phyloP scores from a whole-genome alignment of 169 alveolate species.

The Plasmodium chabaudi region DNA sequence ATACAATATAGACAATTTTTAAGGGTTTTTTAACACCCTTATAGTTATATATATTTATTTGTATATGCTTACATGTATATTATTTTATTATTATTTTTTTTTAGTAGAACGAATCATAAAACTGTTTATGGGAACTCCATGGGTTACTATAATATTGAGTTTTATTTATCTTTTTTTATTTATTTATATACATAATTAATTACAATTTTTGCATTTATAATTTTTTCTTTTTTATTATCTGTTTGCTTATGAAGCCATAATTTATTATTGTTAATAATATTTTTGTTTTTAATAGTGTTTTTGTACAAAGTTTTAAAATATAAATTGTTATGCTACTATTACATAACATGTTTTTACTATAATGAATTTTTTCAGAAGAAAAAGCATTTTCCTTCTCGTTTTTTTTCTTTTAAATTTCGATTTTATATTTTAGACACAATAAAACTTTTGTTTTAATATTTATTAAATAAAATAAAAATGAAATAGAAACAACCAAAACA shows the following conservation, averaged over 20 bases:
- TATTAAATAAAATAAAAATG: not conserved
- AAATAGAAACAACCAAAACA: slow-evolving; percentile 9
- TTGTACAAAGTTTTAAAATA: slow-evolving; percentile 18
- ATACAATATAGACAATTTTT: too few relatives aligned
- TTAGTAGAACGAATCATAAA: slow-evolving; percentile 39
- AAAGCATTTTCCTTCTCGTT: not conserved
- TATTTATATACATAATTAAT: not conserved
- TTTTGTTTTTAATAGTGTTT: slow-evolving; percentile 7
- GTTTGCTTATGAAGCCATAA: not conserved
- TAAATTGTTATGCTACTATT: not conserved
- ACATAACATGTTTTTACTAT: not conserved
- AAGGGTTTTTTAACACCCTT: too few relatives aligned
- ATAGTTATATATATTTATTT: slow-evolving; percentile 1
- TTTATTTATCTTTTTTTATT: slow-evolving; percentile 11
- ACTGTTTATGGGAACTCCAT: slow-evolving; percentile 3
- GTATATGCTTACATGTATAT: slow-evolving; percentile 5
- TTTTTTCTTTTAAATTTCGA: not conserved
- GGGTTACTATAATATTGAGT: slow-evolving; percentile 5
- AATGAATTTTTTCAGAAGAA: slow-evolving; percentile 11
- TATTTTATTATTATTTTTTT: slow-evolving; percentile 16
- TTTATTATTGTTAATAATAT: not conserved
- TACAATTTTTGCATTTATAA: not conserved
- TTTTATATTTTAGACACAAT: not conserved
- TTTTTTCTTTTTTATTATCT: not conserved
- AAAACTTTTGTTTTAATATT: not conserved